Conservation (phyloP, 305 asterid species). For the Stenogyne calaminthoides region DNA sequence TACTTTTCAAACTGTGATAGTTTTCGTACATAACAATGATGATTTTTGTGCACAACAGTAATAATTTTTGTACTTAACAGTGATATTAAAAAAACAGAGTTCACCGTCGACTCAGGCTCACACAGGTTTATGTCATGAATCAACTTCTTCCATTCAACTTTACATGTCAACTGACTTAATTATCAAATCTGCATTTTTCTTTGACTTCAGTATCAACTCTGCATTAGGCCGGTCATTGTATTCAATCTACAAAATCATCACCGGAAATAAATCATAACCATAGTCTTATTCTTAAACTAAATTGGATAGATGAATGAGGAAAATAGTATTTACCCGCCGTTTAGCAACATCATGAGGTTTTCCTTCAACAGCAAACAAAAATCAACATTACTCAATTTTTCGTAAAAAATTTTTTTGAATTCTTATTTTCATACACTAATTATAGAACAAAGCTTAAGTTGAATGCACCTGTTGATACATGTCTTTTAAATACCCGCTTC, state of each 20-base stretch:
- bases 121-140: too few species aligned
- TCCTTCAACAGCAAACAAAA: conserved; percentile 50
- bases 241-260: conserved; percentile 58
- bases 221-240: conserved; percentile 95
- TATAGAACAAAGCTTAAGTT: conserved; percentile 14
- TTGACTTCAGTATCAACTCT: conserved; percentile 74
- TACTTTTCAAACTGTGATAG: too few species aligned
- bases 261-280: conserved; percentile 6
- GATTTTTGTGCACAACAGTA: too few species aligned
- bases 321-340: conserved; percentile 69
- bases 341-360: conserved; percentile 80
- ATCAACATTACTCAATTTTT: conserved; percentile 20
- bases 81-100: too few species aligned
- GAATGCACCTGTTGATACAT: conserved; percentile 74
- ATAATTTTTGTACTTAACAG: too few species aligned
- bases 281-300: neutral
- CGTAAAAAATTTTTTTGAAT: neutral
- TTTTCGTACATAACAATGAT: too few species aligned
- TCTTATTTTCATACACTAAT: conserved; percentile 2
- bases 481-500: conserved; percentile 86
- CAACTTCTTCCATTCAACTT: conserved; percentile 37
- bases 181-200: conserved; percentile 75
- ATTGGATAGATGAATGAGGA: conserved; percentile 6
- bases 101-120: too few species aligned
- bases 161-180: conserved; percentile 71